Base-by-base conservation (phyloP, 2,329 filamentous ascomycete species). In the Beauveria medogensis region DNA sequence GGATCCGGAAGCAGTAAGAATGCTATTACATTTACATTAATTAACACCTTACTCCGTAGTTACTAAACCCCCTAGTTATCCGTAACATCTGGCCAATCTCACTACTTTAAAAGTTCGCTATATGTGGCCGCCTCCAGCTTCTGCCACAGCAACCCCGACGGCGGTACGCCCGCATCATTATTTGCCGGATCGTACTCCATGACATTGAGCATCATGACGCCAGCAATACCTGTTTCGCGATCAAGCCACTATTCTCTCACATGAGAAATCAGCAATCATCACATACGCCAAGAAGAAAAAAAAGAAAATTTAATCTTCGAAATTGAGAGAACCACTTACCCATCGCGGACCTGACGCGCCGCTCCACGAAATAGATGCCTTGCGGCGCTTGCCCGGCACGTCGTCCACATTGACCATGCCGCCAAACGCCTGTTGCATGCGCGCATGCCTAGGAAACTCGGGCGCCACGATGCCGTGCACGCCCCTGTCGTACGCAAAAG, bases 351-450 rank as follows among this genome's bases (percentile, higher is more conserved):
- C 78, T 24, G 66, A 67, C 62, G 74, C 71, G 40, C 78, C 78
- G n/a, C 68, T 69, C 77, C 77, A 80, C 67, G 72, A 75, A 60
- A 80, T 62, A 40, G 75, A 78, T 0, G 76, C 76, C 64, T 71
- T 74, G 52, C 66, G 70, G 43, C 77, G 69, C 69, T 75, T 77
- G 0, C 73, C 74, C 0, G 72, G 69, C 8, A 74, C 67, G 58
- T 78, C 73, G 28, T 70, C 69, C 63, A 73, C 59, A 57, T 76
- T 77, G 50, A 79, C 64, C 30, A 75, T 65, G 4, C 77, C 78
- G 4, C 70, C 70, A 9, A 78, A 65, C 1, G 75, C 74, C 48
- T 75, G 69, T 59, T 75, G 72, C 5, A 78, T 60, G n/a, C 66
- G 65, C 51, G 69, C 65, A 2, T 66, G 70, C 0, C 43, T 50